These are phyloP conservation scores for Colletotrichum lentis DNA, from an alignment of 2,329 filamentous ascomycete species.

Conservation along the genomic window DNA sequence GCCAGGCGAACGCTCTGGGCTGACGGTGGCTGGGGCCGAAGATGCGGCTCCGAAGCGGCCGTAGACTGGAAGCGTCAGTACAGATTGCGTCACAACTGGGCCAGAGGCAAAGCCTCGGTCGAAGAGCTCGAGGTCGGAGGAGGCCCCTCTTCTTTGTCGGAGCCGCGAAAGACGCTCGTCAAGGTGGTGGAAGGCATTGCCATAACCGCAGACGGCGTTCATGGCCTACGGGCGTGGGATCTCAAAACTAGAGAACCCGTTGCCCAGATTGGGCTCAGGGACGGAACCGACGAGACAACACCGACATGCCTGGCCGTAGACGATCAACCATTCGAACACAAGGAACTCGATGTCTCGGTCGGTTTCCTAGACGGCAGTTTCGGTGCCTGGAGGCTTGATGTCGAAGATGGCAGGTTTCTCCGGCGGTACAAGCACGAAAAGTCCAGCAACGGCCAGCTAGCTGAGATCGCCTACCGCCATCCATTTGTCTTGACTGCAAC, in stretches of 20 bases:
- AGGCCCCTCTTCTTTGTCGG: constrained; percentile 46
- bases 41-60: constrained; percentile 63
- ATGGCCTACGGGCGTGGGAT: constrained; percentile 82
- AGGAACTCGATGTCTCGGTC: constrained; percentile 66
- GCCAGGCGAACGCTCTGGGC: constrained; percentile 56
- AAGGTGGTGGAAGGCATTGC: constrained; percentile 80
- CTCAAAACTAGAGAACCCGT: constrained; percentile 70
- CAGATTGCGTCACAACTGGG: constrained; percentile 90
- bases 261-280: constrained; percentile 55
- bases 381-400: constrained; percentile 70
- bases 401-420: constrained; percentile 53
- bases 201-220: constrained; percentile 74
- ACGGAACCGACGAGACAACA: constrained; percentile 39
- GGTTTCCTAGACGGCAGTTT: constrained; percentile 79
- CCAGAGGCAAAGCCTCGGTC: constrained; percentile 79
- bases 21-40: constrained; percentile 51
- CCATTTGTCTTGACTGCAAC: constrained; percentile 85
- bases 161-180: constrained; percentile 70
- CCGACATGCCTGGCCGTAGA: constrained; percentile 75
- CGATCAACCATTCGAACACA: constrained; percentile 53
- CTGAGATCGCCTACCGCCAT: constrained; percentile 74
- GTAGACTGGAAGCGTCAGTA: constrained; percentile 91
- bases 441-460: constrained; percentile 71
- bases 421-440: constrained; percentile 66
- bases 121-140: constrained; percentile 73